Evolutionary conservation across 2,329 filamentous ascomycete genomes (phyloP), one percentile per base, ranked within the genome.

Genomic region (Fusarium protoensiforme): DNA sequence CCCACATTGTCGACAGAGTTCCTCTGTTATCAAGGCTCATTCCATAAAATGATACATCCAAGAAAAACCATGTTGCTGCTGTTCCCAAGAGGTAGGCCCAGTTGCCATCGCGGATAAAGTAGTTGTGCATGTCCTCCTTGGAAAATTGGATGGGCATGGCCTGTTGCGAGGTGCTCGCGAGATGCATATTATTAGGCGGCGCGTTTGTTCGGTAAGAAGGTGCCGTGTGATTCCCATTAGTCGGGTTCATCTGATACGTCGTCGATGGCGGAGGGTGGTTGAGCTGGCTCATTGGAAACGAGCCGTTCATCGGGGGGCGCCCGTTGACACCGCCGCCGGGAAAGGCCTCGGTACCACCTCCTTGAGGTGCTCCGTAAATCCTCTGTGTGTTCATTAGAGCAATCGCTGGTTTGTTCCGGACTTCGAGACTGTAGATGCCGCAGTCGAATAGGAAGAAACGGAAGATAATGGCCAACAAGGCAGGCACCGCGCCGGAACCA

Each of bases 381-480:
- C 87, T 84, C 54, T 90, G 89, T 0, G 89, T 91, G 54, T 92
- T 89, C 68, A 87, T 84, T 38, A 91, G 85, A 13, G 89, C 90
- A 48, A 88, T 85, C 7, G 86, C 85, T 0, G 89, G 87, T 73
- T 91, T 90, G 75, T 89, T 87, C 71, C 90, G 89, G 71, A 92
- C 90, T 74, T 92, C 91, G 31, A 92, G 86, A 11, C 89, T 88
- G 80, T 91, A 93, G 35, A 92, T 84, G 6, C 90, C 90, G 64
- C 88, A 91, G 78, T 93, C 91, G 39, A 90, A 91, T 46, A 92
- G 87, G 71, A 90, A 90, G 78, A 92, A 90, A 20, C 91, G 89
- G 75, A 92, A 92, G 41, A 91, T 84, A 67, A 92, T 89, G 72
- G 91, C 91, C 10, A 92, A 82, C 14, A 90, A 82, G 5, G 90